These are phyloP conservation scores for Luffa acutangula DNA, from an alignment of 306 rosid genomes.

Conservation along the genomic window DNA sequence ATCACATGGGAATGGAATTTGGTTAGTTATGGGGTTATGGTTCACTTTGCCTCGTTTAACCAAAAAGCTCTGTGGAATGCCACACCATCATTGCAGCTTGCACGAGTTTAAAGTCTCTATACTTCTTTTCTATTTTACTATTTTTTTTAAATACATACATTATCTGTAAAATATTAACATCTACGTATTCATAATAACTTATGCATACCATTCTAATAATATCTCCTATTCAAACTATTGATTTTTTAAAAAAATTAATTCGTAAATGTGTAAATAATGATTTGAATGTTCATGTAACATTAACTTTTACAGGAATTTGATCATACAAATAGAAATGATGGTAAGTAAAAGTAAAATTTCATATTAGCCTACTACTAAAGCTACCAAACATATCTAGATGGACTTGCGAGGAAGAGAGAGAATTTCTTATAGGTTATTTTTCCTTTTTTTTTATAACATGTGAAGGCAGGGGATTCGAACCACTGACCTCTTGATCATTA, in stretches of 20 bases:
- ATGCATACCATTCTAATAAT: neutral
- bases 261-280: neutral
- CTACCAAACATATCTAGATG: too few relatives aligned
- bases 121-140: neutral
- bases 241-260: neutral
- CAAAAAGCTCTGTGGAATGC: neutral
- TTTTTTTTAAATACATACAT: neutral
- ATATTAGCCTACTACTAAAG: too few relatives aligned
- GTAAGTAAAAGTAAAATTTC: too few relatives aligned
- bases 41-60: neutral
- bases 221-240: neutral
- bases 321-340: too few relatives aligned
- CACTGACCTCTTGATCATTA: too few relatives aligned
- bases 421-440: neutral
- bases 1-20: neutral
- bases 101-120: constrained; percentile 1
- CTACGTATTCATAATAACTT: neutral
- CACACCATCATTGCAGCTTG: constrained; percentile 10
- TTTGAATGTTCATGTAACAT: neutral
- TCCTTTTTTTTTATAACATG: neutral
- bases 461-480: too few relatives aligned
- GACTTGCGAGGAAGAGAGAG: neutral
- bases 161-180: constrained; percentile 1
- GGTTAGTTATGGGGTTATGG: neutral
- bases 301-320: too few relatives aligned